Evolutionary conservation across 495 filamentous ascomycete genomes (phyloP).

Genomic region (Penicillium flavigenum): DNA sequence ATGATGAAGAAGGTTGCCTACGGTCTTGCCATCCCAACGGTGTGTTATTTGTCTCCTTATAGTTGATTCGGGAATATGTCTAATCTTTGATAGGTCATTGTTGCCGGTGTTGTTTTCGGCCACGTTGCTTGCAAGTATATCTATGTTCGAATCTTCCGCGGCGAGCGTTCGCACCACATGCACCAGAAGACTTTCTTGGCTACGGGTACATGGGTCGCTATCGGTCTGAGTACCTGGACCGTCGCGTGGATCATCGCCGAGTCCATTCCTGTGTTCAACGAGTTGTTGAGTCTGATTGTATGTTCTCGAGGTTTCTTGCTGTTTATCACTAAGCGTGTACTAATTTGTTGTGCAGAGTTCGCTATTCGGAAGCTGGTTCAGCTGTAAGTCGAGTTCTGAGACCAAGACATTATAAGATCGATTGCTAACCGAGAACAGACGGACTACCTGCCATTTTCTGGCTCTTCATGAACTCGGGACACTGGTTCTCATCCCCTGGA

Average conservation of each 20-base stretch:
- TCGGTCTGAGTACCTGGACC: slow-evolving; percentile 57
- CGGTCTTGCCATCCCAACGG: slow-evolving; percentile 71
- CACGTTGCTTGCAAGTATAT: slow-evolving; percentile 59
- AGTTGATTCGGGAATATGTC: neutral
- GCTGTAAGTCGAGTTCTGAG: slow-evolving; percentile 26
- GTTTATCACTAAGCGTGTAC: neutral
- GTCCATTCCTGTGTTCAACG: slow-evolving; percentile 68
- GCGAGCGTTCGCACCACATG: slow-evolving; percentile 50
- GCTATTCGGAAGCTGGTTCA: slow-evolving; percentile 43
- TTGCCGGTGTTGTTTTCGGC: slow-evolving; percentile 69
- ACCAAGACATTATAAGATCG: neutral
- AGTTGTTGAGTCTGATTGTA: slow-evolving; percentile 50
- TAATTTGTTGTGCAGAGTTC: slow-evolving; percentile 25
- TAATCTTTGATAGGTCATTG: slow-evolving; percentile 42
- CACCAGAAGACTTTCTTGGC: slow-evolving; percentile 51
- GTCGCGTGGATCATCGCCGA: slow-evolving; percentile 68
- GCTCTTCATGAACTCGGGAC: slow-evolving; percentile 53
- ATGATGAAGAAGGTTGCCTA: slow-evolving; percentile 69
- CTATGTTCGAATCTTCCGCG: slow-evolving; percentile 58
- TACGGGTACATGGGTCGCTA: slow-evolving; percentile 53
- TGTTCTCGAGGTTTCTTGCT: neutral
- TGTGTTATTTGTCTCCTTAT: slow-evolving; percentile 16
- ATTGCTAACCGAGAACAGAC: slow-evolving; percentile 20
- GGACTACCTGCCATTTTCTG: slow-evolving; percentile 42
- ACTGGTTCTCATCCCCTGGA: slow-evolving; percentile 37